These are phyloP conservation scores for Clavaria fumosa DNA, from an alignment of 768 basidiomycete genomes.

Conservation along the genomic window DNA sequence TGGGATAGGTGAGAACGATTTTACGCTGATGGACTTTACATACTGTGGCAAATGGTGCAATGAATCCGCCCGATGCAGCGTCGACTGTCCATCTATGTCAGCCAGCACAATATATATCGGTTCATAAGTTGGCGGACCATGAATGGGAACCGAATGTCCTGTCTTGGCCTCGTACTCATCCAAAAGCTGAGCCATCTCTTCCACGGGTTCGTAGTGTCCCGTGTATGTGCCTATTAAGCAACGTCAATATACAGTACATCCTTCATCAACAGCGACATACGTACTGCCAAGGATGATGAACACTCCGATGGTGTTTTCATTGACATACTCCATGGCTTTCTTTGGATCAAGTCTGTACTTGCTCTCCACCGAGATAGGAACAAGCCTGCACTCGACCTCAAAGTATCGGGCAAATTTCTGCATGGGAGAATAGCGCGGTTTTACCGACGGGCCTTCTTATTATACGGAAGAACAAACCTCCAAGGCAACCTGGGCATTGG, in stretches of 20 bases:
- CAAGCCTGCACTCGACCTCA: constrained; percentile 48
- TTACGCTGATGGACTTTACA: constrained; percentile 21
- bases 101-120: constrained; percentile 28
- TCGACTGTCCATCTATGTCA: constrained; percentile 31
- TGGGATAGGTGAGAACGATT: constrained; percentile 13
- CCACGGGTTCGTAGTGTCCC: constrained; percentile 65
- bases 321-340: constrained; percentile 47
- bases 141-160: constrained; percentile 46
- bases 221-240: constrained; percentile 35
- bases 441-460: no score
- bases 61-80: constrained; percentile 50
- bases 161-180: constrained; percentile 50
- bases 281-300: constrained; percentile 35
- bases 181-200: constrained; percentile 65
- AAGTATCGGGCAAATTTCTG: constrained; percentile 59
- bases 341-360: constrained; percentile 43
- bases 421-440: no score
- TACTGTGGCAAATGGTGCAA: constrained; percentile 44
- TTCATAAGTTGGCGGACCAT: constrained; percentile 41
- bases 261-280: constrained; percentile 10
- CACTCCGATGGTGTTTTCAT: constrained; percentile 64
- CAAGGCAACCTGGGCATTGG: constrained; percentile 59
- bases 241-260: constrained; percentile 33
- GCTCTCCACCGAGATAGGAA: constrained; percentile 34
- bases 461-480: no score